Conservation (phyloP, 1,284 basidiomycete species). For the Ceratobasidium sp. region DNA sequence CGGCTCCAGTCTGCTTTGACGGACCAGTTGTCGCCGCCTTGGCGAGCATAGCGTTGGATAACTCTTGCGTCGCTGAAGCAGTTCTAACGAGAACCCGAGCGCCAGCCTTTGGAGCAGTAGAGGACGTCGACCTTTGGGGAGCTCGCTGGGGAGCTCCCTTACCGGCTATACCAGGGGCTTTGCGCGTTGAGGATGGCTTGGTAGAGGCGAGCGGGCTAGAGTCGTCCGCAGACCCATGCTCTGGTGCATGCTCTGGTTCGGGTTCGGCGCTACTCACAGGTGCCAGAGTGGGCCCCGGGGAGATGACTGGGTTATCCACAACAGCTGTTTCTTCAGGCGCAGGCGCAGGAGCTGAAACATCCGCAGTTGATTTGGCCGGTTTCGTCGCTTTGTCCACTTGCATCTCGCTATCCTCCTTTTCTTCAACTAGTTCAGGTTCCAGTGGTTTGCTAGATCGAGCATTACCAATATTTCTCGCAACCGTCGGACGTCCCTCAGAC, state of each 20-base stretch:
- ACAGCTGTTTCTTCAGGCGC: not conserved
- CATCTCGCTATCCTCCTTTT: conserved; percentile 15
- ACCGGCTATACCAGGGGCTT: not conserved
- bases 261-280: not conserved
- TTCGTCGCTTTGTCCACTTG: not conserved
- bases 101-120: not conserved
- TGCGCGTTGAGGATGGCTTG: conserved; percentile 1
- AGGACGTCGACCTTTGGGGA: conserved; percentile 19
- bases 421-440: conserved; percentile 19
- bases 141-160: conserved; percentile 8
- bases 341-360: not conserved
- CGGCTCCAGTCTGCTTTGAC: too few relatives aligned
- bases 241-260: not conserved
- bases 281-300: not conserved
- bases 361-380: not conserved
- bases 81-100: not conserved
- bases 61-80: conserved; percentile 17
- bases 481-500: conserved; percentile 19
- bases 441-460: conserved; percentile 5
- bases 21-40: not conserved
- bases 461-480: not conserved
- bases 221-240: not conserved
- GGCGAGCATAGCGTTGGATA: not conserved
- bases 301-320: not conserved
- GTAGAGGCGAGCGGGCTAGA: not conserved